Base-by-base conservation (phyloP, 2,329 filamentous ascomycete genomes). In the Mollisia scopiformis region DNA sequence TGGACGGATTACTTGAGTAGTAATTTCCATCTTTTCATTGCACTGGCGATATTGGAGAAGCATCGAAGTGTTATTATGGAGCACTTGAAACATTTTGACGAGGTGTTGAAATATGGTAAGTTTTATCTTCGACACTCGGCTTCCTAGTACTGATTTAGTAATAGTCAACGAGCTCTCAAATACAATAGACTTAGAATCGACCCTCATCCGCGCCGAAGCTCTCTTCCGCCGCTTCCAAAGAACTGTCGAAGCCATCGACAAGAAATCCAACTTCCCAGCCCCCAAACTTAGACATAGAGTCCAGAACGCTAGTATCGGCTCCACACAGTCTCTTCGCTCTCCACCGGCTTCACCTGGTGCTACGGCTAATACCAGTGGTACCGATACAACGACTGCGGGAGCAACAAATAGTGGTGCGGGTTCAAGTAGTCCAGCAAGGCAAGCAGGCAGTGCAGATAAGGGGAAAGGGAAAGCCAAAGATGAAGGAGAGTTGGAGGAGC, bases 51-150 rank as follows among this genome's bases (percentile, higher is more conserved):
- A 39, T 77, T 99, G 25, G 95, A 99, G 76, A 97, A 96, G 77
- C 95, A 98, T 71, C 82, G 94, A n/a, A 90, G 94, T 72, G 90
- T 98, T 13, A 98, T 99, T 64, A 96, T 99, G 89, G 87, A 90
- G 58, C 95, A 99, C 76, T 79, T 99, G 27, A 86, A 92, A 73
- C 91, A 94, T 69, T 99, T 99, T 77, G 95, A 99, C 66, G 96
- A 99, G 76, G 92, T 99, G 31, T 79, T 99, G 28, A 99, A 99
- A 81, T 99, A 98, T 73, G 84, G 91, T 94, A 84, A 59, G 88
- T 60, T 55, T 35, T 37, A 13, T n/a, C 55, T 11, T 47, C 11
- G 3, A 0, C 11, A 6, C 21, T 19, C 19, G 21, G 25, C n/a
- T 33, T 4, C 5, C 25, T 19, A n/a, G 30, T 13, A 13, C 19